Base-by-base conservation (phyloP, 176 grass and related monocot genomes). In the Carex parvula region DNA sequence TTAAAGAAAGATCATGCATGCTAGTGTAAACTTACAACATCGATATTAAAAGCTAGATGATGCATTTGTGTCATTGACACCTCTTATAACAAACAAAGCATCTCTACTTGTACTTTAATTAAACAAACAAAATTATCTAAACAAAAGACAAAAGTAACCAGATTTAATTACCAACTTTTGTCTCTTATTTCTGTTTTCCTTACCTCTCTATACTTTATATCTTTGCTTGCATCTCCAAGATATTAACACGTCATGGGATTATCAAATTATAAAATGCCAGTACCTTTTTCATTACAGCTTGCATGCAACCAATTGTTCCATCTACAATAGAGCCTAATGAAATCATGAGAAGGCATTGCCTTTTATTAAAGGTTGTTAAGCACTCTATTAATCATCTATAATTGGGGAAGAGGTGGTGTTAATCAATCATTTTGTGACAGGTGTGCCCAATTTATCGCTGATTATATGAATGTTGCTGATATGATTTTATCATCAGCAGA, bases 351-450 rank as follows among this genome's bases (percentile, higher is more conserved):
- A 75, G 12, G 20, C 12, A 70, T 41, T 70, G 12, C 10, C 26
- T n/a, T 15, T 75, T 75, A 75, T 53, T 26, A 53, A 75, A 16
- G 20, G 44, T 24, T 50, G 7, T 74, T 52, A 74, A 74, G 42
- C 41, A 74, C 70, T 74, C 20, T 26, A 74, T 24, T 22, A 53
- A 53, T 75, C 46, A 41, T 33, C 8, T 11, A 70, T 44, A 70
- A 70, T 70, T 21, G 17, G 37, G 20, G 44, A 21, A 24, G 11
- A 53, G 3, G 42, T 52, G 70, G 3, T 24, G 21, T 74, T 53
- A 74, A 74, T 53, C 70, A 74, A 74, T 75, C 20, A 54, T 75
- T 75, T 15, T 75, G 32, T 75, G 46, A 54, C 44, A 75, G 71
- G 46, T 54, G 46, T 16, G 20, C 46, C 70, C 20, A 52, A 74